These are phyloP conservation scores for Phytophthora quininea DNA, from an alignment of 352 stramenopile genomes.

Conservation along the genomic window DNA sequence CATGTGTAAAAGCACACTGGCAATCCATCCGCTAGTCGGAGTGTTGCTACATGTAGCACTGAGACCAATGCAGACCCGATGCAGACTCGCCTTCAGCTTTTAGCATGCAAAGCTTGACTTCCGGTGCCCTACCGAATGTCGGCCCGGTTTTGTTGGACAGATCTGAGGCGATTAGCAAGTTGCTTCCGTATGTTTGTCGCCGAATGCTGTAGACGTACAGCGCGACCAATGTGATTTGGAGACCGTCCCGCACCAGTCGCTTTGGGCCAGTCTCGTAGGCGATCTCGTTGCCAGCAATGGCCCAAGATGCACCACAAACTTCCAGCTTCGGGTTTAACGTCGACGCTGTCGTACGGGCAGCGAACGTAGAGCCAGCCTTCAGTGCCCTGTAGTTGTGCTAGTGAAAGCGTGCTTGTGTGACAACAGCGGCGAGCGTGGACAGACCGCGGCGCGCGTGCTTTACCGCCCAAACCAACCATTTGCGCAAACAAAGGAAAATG, in stretches of 20 bases:
- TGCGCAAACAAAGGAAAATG: constrained; percentile 7
- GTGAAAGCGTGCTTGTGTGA: background rate
- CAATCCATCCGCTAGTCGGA: no score
- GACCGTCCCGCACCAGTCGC: background rate
- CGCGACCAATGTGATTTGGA: background rate
- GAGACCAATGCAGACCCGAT: no score
- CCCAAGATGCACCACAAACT: background rate
- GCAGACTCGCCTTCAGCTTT: no score
- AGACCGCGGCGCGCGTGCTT: constrained; percentile 1
- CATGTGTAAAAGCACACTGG: no score
- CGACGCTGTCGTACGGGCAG: background rate
- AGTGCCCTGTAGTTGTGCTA: background rate
- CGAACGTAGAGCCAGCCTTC: constrained; percentile 1
- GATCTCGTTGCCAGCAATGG: background rate
- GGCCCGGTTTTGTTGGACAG: background rate
- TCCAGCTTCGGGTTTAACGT: background rate
- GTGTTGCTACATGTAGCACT: no score
- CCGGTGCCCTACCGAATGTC: background rate
- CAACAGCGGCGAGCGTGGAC: constrained; percentile 6
- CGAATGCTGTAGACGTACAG: background rate
- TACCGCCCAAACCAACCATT: constrained; percentile 2
- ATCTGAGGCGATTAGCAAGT: background rate
- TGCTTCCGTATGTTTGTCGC: background rate
- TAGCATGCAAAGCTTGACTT: background rate
- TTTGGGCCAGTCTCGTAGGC: background rate